Percentiles rank a stretch among this genome's conserved stretches.
Evolutionary conservation across 2,329 filamentous ascomycete genomes (phyloP).

Genomic region (Chalaropsis ovoidea): DNA sequence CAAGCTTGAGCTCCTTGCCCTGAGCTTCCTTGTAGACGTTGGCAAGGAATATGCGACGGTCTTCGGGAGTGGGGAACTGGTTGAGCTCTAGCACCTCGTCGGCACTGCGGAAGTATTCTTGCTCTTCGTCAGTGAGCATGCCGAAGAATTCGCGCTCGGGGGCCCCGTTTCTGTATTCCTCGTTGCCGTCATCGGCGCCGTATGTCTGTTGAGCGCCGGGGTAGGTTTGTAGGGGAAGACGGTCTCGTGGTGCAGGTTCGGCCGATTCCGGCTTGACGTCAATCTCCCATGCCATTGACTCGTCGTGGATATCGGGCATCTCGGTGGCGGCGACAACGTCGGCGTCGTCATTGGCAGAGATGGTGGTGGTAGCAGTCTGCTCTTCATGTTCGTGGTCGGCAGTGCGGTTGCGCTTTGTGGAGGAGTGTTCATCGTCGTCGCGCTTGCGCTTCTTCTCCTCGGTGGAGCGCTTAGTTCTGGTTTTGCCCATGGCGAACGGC

Average conservation of each 20-base stretch:
- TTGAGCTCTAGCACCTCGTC: conserved; percentile 86
- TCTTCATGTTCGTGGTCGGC: conserved; percentile 26
- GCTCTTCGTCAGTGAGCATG: conserved; percentile 82
- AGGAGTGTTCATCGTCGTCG: conserved; percentile 29
- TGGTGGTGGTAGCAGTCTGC: background rate
- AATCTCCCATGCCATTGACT: conserved; percentile 22
- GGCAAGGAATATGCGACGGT: conserved; percentile 59
- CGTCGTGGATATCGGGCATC: background rate
- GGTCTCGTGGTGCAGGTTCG: conserved; percentile 3
- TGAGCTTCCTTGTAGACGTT: conserved; percentile 79
- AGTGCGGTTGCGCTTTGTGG: conserved; percentile 28
- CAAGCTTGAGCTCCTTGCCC: conserved; percentile 91
- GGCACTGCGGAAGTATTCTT: conserved; percentile 86
- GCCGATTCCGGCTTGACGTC: conserved; percentile 14
- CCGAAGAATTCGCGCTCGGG: conserved; percentile 75
- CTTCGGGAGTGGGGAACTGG: conserved; percentile 68
- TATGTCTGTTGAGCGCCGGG: conserved; percentile 28
- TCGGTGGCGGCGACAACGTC: conserved; percentile 2
- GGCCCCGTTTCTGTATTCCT: conserved; percentile 27
- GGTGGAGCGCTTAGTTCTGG: conserved; percentile 36
- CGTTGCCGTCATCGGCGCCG: conserved; percentile 27
- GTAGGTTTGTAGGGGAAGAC: conserved; percentile 23
- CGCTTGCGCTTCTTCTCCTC: conserved; percentile 38
- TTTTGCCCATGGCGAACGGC: conserved; percentile 35
- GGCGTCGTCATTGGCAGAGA: conserved; percentile 1